A percentile compares a stretch with the other conserved stretches of the same genome.
These are phyloP conservation scores for Corynascus novoguineensis DNA, from an alignment of 495 filamentous ascomycete genomes.

Conservation along the genomic window DNA sequence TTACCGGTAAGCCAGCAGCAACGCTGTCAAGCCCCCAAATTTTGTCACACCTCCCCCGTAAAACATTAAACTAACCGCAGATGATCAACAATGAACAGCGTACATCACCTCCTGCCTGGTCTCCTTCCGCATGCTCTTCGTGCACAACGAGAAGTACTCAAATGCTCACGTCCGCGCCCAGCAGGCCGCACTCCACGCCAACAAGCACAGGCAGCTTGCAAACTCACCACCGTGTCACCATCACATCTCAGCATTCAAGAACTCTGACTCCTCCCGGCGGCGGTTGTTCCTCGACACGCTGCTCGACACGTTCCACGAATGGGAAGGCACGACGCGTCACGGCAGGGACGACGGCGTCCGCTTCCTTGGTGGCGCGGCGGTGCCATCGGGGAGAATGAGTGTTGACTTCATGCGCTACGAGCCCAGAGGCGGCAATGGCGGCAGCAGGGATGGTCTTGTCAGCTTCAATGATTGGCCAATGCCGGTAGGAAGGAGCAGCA, in stretches of 20 bases:
- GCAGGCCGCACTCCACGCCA: neutral
- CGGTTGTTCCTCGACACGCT: neutral
- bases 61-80: neutral
- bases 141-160: conserved; percentile 3
- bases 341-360: no score
- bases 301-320: conserved; percentile 7
- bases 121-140: conserved; percentile 22
- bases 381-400: neutral
- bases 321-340: conserved; percentile 2
- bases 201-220: neutral
- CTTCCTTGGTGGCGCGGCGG: neutral
- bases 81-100: conserved; percentile 6
- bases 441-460: no score
- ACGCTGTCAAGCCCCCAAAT: neutral
- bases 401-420: neutral
- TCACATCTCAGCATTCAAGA: neutral
- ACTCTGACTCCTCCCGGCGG: neutral
- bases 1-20: conserved; percentile 20
- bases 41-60: neutral
- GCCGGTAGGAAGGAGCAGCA: no score
- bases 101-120: conserved; percentile 23
- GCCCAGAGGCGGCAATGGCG: neutral
- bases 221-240: neutral
- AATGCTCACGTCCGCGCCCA: neutral
- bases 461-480: no score